A percentile compares a stretch with the other conserved stretches of the same genome.
These are phyloP conservation scores for Camillea tinctor DNA, from an alignment of 2,329 filamentous ascomycete genomes.

Conservation along the genomic window DNA sequence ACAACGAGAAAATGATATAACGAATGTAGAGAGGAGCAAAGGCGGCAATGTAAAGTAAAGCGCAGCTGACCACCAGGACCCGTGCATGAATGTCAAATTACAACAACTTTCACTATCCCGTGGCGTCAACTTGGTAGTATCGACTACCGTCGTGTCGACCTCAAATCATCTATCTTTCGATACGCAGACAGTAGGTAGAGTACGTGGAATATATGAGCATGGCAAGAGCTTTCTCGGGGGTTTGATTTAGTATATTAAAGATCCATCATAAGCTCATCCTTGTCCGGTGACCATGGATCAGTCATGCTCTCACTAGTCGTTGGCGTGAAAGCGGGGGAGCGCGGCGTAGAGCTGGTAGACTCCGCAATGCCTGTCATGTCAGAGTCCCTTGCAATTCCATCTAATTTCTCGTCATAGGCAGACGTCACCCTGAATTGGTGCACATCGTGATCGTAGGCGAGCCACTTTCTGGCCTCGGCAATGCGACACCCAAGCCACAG, in stretches of 20 bases:
- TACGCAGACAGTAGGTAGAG: too few species aligned
- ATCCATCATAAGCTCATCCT: background rate
- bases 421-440: constrained; percentile 40
- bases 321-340: constrained; percentile 14
- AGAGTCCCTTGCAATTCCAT: constrained; percentile 18
- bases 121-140: too few species aligned
- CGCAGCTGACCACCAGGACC: too few species aligned
- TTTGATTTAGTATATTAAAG: background rate
- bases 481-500: constrained; percentile 56
- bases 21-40: too few species aligned
- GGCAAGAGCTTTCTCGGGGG: too few species aligned
- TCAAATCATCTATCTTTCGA: too few species aligned
- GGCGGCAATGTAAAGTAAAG: too few species aligned
- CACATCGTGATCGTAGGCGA: constrained; percentile 41
- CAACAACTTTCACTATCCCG: too few species aligned
- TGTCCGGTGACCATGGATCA: constrained; percentile 1
- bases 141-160: too few species aligned
- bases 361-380: constrained; percentile 19
- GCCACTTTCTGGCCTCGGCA: constrained; percentile 41
- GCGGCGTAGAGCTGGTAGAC: constrained; percentile 3
- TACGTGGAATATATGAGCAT: too few species aligned
- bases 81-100: too few species aligned
- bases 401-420: constrained; percentile 38
- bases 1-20: too few species aligned
- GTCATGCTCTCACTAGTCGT: constrained; percentile 5